Base-by-base conservation (phyloP, 495 filamentous ascomycete species). In the Aspergillus olivimuriae region DNA sequence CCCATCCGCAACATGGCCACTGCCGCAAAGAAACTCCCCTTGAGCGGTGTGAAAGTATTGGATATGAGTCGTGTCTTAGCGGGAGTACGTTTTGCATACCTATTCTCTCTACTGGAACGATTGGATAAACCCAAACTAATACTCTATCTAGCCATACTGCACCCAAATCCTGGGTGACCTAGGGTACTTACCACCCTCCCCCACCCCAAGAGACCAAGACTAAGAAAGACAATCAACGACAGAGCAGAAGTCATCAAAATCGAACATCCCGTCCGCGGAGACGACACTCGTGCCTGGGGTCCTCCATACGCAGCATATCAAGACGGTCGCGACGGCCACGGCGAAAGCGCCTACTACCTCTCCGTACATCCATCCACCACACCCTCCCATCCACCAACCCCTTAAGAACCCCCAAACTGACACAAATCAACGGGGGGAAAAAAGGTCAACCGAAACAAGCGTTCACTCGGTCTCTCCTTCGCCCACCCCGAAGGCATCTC, bases 231-330 rank as follows among this genome's bases (percentile, higher is more conserved):
- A 4, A 7, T 34, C 9, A n/a, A 30, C 4, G 12, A 47, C 55
- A 96, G 91, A 31, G 92, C 92, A 43, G 91, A 96, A 47, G 79
- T 98, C 4, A 95, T 98, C 66, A 98, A 98, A 60, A 77, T 97
- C 40, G 92, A 98, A 60, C 92, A 98, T 64, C 92, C 92, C 4
- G 78, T 74, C 0, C 74, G 87, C 33, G 92, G 92, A 20, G 92
- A 98, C 57, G 92, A 98, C 61, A 98, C 92, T 15, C 72, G 92
- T 46, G 88, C 89, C 35, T 98, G 92, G 92, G 92, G 92, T 2
- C 92, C 92, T 16, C 92, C 92, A 21, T 97, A 91, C 67, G 92
- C 92, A 21, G 74, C 76, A 36, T 87, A 92, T 56, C 53, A 72
- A 19, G 76, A 71, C 19, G 75, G 76, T 8, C 72, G 68, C 21